phyloP scores from a whole-genome alignment of 371 early-diverging fungal genomes.

The Mortierella polycephala region DNA sequence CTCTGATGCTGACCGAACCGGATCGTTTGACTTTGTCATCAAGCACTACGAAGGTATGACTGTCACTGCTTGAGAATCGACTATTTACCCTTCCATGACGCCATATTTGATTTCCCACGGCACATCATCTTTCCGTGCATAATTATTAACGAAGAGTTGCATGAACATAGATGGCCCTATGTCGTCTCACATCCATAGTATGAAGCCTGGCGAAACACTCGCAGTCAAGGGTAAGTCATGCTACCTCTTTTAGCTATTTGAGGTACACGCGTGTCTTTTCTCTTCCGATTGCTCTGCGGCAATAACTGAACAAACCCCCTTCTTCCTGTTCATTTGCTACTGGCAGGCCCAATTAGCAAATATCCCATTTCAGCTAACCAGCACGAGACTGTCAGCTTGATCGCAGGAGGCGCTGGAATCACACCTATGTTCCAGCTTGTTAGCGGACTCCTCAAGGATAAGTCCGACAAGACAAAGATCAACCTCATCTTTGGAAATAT shows the following conservation, averaged over 20 bases:
- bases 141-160: not conserved
- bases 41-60: conserved; percentile 75
- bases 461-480: conserved; percentile 85
- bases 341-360: conserved; percentile 85
- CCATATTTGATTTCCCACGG: not conserved
- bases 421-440: conserved; percentile 87
- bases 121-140: conserved; percentile 3
- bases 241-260: no score
- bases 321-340: not conserved
- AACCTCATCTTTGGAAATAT: conserved; percentile 90
- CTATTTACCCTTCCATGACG: no score
- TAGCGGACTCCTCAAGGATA: conserved; percentile 74
- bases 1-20: conserved; percentile 72
- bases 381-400: conserved; percentile 84
- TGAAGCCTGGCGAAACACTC: conserved; percentile 87
- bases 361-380: conserved; percentile 80
- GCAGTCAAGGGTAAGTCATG: conserved; percentile 77
- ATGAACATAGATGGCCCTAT: conserved; percentile 67
- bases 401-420: conserved; percentile 94
- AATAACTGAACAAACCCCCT: not conserved
- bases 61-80: no score
- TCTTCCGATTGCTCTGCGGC: not conserved
- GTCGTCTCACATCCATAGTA: conserved; percentile 78
- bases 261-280: not conserved
- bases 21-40: conserved; percentile 89